Evolutionary conservation across 371 early-diverging fungal genomes (phyloP).

Genomic region (Coemansia sp.): DNA sequence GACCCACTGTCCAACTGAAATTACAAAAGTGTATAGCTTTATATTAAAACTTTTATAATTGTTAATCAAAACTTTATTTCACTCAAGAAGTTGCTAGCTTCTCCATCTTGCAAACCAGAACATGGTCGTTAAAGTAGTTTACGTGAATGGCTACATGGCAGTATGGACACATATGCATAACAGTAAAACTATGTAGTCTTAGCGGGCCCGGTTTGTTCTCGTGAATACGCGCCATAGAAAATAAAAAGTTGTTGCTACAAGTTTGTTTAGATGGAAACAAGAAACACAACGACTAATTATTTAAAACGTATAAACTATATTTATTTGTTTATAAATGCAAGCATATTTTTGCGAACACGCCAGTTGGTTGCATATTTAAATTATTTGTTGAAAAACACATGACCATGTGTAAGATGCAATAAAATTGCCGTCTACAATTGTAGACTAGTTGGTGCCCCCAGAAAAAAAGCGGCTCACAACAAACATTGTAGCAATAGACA

Average conservation of each 20-base stretch:
- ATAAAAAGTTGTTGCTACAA: neutral
- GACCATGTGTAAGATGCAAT: too few species aligned
- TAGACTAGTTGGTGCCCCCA: too few species aligned
- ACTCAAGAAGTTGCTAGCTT: neutral
- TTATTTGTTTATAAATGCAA: too few species aligned
- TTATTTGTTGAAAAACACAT: too few species aligned
- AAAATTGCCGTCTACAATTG: too few species aligned
- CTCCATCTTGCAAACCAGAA: neutral
- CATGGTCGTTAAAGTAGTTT: neutral
- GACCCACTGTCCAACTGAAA: slow-evolving; percentile 4
- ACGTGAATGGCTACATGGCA: neutral
- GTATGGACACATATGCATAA: neutral
- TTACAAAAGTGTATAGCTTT: neutral
- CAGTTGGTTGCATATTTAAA: too few species aligned
- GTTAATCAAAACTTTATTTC: neutral
- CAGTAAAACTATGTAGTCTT: neutral
- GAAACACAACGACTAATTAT: neutral
- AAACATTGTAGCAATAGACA: too few species aligned
- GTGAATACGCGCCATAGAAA: neutral
- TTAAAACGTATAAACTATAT: too few species aligned
- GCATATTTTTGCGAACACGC: too few species aligned
- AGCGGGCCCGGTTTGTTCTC: neutral
- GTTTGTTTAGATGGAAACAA: too few species aligned
- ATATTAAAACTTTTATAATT: neutral
- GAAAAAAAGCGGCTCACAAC: too few species aligned